These are phyloP conservation scores for Mollisia scopiformis DNA, from an alignment of 2,329 filamentous ascomycete genomes.

Conservation along the genomic window DNA sequence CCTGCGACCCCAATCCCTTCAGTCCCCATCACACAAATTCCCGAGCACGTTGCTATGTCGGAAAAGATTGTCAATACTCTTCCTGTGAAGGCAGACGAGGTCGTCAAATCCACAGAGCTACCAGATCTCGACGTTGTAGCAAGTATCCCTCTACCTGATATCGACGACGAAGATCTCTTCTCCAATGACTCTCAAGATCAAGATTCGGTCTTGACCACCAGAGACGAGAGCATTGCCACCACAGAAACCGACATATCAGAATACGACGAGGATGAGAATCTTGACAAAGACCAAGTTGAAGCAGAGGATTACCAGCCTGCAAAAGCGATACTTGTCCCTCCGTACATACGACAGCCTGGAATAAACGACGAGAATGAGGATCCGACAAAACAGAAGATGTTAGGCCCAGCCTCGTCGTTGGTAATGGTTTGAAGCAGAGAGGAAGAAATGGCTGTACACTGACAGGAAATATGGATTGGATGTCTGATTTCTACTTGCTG, in stretches of 20 bases:
- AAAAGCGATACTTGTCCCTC: constrained; percentile 32
- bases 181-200: constrained; percentile 4
- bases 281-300: constrained; percentile 5
- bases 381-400: constrained; percentile 14
- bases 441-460: neutral
- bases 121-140: constrained; percentile 18
- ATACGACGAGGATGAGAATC: constrained; percentile 20
- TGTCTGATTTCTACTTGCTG: neutral
- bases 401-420: constrained; percentile 19
- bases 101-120: neutral
- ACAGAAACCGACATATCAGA: constrained; percentile 29
- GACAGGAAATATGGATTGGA: neutral
- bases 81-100: neutral
- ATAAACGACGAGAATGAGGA: constrained; percentile 19
- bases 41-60: neutral
- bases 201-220: neutral
- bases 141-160: constrained; percentile 23
- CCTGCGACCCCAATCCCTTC: constrained; percentile 29
- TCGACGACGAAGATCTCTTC: constrained; percentile 23
- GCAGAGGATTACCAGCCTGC: constrained; percentile 29
- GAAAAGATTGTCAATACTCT: neutral
- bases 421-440: constrained; percentile 29
- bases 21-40: neutral
- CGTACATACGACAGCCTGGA: constrained; percentile 27
- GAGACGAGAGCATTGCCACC: constrained; percentile 23